Evolutionary conservation across 139 green algal species (phyloP).

Genomic region (Zygnema cylindricum): DNA sequence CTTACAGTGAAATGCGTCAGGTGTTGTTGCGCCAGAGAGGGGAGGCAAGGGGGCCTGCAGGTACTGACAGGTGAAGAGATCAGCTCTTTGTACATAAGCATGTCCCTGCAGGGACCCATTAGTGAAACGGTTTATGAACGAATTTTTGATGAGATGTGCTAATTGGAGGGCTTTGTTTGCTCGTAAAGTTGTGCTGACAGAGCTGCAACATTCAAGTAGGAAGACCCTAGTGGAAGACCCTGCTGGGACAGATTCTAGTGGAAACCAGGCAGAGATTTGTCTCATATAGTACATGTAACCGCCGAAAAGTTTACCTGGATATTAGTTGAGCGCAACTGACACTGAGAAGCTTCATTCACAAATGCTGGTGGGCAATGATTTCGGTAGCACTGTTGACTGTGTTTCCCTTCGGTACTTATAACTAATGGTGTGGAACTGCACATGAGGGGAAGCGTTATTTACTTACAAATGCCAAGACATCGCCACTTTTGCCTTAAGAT

Average conservation of each 20-base stretch:
- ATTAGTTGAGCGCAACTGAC: neutral
- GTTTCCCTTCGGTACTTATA: neutral
- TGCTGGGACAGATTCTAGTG: neutral
- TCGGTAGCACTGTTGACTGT: neutral
- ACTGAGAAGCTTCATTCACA: neutral
- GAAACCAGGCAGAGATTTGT: neutral
- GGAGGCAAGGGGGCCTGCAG: neutral
- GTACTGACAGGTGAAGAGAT: neutral
- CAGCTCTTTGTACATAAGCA: neutral
- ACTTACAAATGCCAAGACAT: neutral
- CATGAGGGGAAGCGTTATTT: neutral
- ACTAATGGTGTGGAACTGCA: too few relatives aligned
- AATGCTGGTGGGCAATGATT: neutral
- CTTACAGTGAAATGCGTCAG: neutral
- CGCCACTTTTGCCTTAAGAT: too few relatives aligned
- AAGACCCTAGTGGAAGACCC: neutral
- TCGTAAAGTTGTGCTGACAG: neutral
- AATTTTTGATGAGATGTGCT: neutral
- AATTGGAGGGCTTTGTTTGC: neutral
- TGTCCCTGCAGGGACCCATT: neutral
- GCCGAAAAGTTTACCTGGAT: neutral
- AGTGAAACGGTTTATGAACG: neutral
- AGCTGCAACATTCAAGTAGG: neutral
- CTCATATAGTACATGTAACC: neutral
- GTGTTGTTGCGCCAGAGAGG: neutral